phyloP scores from a whole-genome alignment of 108 stramenopile genomes.

The Discostella pseudostelligera region DNA sequence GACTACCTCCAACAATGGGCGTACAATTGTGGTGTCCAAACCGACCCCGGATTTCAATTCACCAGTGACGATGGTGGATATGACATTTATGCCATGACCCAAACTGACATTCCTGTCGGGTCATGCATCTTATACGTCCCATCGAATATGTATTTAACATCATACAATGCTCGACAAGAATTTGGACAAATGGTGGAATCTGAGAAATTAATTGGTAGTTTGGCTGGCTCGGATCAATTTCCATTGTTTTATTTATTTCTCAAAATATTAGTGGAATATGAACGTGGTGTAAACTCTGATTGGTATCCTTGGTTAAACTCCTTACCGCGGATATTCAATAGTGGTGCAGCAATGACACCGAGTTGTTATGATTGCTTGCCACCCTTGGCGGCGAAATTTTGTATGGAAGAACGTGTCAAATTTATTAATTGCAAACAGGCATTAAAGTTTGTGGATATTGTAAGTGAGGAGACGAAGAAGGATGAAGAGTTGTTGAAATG shows the following conservation, averaged over 20 bases:
- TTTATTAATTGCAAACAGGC: constrained; percentile 40
- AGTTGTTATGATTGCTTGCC: constrained; percentile 41
- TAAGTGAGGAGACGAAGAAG: constrained; percentile 31
- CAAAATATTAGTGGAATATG: constrained; percentile 48
- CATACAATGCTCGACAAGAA: constrained; percentile 33
- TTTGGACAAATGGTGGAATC: constrained; percentile 28
- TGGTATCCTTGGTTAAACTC: constrained; percentile 51
- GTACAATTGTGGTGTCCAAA: constrained; percentile 35
- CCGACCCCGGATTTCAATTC: constrained; percentile 19
- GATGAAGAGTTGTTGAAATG: constrained; percentile 38
- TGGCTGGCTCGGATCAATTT: constrained; percentile 24
- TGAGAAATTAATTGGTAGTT: constrained; percentile 27
- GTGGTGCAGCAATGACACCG: constrained; percentile 54
- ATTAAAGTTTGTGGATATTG: constrained; percentile 29
- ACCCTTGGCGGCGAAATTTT: constrained; percentile 36
- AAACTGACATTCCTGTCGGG: constrained; percentile 44
- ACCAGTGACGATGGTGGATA: constrained; percentile 37
- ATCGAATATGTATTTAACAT: constrained; percentile 28
- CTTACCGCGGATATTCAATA: constrained; percentile 44
- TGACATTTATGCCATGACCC: constrained; percentile 43
- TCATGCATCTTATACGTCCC: constrained; percentile 52
- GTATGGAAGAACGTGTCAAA: constrained; percentile 41
- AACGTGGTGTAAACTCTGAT: constrained; percentile 40
- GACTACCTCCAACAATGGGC: constrained; percentile 45
- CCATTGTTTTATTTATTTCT: constrained; percentile 39